Base-by-base conservation (phyloP, 2,329 filamentous ascomycete genomes). In the Sclerotinia glacialis region DNA sequence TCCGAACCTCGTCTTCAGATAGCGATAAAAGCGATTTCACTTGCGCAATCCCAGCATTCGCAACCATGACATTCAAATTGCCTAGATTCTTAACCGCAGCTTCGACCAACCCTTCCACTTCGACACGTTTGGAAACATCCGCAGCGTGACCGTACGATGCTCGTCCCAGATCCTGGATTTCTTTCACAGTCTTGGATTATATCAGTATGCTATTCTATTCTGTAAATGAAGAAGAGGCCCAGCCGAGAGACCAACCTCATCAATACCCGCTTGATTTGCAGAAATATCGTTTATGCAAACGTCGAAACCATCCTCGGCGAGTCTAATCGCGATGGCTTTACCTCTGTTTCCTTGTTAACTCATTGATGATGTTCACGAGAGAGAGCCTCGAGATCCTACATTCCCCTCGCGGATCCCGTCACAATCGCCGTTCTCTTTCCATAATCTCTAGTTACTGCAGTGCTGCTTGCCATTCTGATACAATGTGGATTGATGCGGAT, bases 271-370 rank as follows among this genome's bases (percentile, higher is more conserved):
- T 61, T 81, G 76, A 69, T 88, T 85, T 18, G 82, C 78, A 37
- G 79, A 70, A 21, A 89, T 78, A 70, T 90, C 87, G 73, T 89
- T 89, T 69, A 90, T 79, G 72, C 85, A 88, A 60, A 91, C 79
- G 70, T 86, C 81, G 77, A 89, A 90, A 64, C 87, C 87, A 69
- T 90, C 88, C 28, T 80, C 77, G 7, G 87, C 87, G 21, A 90
- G 80, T 3, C 87, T 85, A 9, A 88, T 77, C 23, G 86, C 87
- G 64, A 89, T 87, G 26, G 85, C 82, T 71, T 84, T 85, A 56
- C 86, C 86, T 69, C 86, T 87, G 26, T 12, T 14, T 46, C 26
- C 14, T 44, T 2, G 34, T 52, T 61, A 65, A 44, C 21, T 60
- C 9, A 21, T 23, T 44, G 18, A 61, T 14, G 53, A 66, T 69